phyloP scores from a whole-genome alignment of 225 moss, liverwort and hornwort genomes.

The Takakia lepidozioides region DNA sequence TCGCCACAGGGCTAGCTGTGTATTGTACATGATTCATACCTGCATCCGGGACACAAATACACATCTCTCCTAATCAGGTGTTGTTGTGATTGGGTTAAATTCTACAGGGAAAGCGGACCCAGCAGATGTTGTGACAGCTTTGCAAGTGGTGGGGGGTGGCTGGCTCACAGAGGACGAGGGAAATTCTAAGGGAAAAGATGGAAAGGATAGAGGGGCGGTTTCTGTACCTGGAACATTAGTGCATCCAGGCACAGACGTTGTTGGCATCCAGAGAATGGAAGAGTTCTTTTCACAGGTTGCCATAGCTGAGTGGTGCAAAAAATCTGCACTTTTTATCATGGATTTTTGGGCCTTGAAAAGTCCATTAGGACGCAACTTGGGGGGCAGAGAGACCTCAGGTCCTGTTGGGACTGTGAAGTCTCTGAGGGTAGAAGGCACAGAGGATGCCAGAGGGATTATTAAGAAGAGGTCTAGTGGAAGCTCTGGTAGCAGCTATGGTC shows the following conservation, averaged over 20 bases:
- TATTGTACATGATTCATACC: no score
- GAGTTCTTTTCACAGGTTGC: constrained; percentile 6
- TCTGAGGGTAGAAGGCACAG: no score
- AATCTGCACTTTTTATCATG: constrained; percentile 13
- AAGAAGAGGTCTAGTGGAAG: constrained; percentile 33
- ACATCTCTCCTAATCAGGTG: no score
- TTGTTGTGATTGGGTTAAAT: no score
- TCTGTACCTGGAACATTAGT: constrained; percentile 76
- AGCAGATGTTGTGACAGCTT: constrained; percentile 82
- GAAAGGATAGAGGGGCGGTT: constrained; percentile 52
- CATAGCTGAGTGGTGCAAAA: constrained; percentile 12
- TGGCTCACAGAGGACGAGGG: constrained; percentile 61
- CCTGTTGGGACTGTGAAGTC: no score
- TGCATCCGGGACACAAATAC: no score
- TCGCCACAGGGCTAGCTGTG: no score
- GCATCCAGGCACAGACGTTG: constrained; percentile 71
- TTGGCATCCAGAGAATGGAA: constrained; percentile 56
- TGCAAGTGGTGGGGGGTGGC: constrained; percentile 81
- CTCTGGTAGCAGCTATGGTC: constrained; percentile 55
- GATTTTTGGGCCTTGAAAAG: constrained; percentile 25
- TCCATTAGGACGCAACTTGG: constrained; percentile 9
- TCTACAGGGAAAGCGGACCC: constrained; percentile 72
- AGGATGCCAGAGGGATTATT: constrained; percentile 2
- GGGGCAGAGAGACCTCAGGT: constrained; percentile 4
- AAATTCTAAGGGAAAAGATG: constrained; percentile 45